Base-by-base conservation (phyloP, 2,329 filamentous ascomycete genomes). In the Ophiocordyceps camponoti-leonardi region DNA sequence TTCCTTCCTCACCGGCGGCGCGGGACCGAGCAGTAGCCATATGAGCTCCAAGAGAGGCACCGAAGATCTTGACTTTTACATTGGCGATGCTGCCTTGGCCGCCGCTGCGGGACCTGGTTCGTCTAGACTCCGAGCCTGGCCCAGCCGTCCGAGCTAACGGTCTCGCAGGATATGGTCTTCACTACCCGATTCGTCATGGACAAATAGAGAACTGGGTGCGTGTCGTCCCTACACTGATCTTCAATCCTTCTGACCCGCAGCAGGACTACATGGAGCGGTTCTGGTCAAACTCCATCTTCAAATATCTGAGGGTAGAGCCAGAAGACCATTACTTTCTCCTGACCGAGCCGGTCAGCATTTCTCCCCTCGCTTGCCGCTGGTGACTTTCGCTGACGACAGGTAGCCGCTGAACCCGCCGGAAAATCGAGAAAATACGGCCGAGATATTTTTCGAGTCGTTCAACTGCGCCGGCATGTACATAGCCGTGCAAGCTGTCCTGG, bases 281-380 rank as follows among this genome's bases (percentile, higher is more conserved):
- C 70, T 98, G 92, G 92, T 96, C 93, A 54, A 96, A 96, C 70
- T 98, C 92, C 51, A 98, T 98, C 68, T 98, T 98, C 78, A 98
- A 98, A 65, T 98, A 98, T 61, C 76, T 98, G 45, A 80, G 92
- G 56, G 92, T 98, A 54, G 92, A 98, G 67, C 92, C 92, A 28
- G 92, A 98, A 68, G 92, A 98, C 62, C 92, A 98, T 66, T 88
- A 94, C 71, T 98, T 98, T 66, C 79, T 98, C 50, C 79, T 98
- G 49, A 98, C 92, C 49, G 92, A 98, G 63, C 92, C 92, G 49
- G 88, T 94, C 75, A 61, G 80, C 22, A 23, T n/a, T 14, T 7
- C 6, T 18, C 35, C 6, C 14, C 16, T 31, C 7, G 6, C 16
- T 10, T 23, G 16, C 22, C 18, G 6, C 19, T 20, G 7, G 4